These are phyloP conservation scores for Chalaropsis ovoidea DNA, from an alignment of 2,329 filamentous ascomycete species.

Conservation along the genomic window DNA sequence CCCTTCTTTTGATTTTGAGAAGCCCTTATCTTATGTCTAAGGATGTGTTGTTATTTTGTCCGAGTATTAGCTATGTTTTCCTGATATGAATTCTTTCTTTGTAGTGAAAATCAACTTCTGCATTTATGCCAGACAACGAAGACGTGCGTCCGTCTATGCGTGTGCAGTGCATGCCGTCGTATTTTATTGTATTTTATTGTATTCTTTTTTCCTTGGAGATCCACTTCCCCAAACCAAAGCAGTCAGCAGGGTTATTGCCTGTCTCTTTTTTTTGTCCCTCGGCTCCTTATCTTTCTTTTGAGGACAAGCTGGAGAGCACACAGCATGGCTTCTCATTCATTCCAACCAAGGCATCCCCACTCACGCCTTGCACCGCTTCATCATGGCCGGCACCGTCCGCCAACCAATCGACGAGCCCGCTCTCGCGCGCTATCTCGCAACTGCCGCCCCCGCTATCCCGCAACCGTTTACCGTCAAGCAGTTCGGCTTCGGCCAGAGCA, in stretches of 20 bases:
- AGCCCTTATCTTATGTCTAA: background rate
- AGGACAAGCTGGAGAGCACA: background rate
- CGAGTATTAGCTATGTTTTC: background rate
- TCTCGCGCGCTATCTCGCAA: slow-evolving; percentile 62
- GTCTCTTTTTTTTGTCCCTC: background rate
- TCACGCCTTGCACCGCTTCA: background rate
- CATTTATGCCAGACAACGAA: background rate
- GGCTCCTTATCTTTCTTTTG: background rate
- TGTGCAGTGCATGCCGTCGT: too few relatives aligned
- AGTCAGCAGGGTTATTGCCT: background rate
- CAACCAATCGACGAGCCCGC: slow-evolving; percentile 79
- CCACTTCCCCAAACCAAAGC: background rate
- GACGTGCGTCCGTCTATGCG: too few relatives aligned
- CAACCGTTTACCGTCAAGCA: slow-evolving; percentile 33
- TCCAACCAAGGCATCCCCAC: too few relatives aligned
- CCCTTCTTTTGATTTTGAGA: background rate
- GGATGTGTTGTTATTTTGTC: slow-evolving; percentile 3
- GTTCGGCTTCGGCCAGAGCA: slow-evolving; percentile 96
- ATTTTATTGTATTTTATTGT: too few relatives aligned
- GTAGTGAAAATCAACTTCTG: background rate
- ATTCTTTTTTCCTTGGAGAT: background rate
- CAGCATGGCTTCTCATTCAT: too few relatives aligned
- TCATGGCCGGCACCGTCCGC: slow-evolving; percentile 76
- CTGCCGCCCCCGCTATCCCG: background rate
- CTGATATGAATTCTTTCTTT: background rate